A percentile compares a stretch with the other conserved stretches of the same genome.
phyloP scores from a whole-genome alignment of 2,329 filamentous ascomycete species.

The Aspergillus sp. region DNA sequence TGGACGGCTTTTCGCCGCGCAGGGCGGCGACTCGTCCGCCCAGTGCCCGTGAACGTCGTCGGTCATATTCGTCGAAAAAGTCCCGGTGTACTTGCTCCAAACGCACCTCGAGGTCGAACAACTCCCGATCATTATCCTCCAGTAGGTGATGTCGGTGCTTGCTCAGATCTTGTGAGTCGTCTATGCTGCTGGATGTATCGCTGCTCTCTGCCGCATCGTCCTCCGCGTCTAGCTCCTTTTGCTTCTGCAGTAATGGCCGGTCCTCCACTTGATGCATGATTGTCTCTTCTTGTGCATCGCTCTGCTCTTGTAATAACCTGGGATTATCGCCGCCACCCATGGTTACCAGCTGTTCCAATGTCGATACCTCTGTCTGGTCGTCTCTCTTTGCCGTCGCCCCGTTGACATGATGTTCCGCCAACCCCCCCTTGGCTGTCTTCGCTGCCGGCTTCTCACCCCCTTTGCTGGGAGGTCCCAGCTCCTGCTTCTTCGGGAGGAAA shows the following conservation, averaged over 20 bases:
- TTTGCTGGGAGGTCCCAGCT: constrained; percentile 52
- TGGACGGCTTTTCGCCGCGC: constrained; percentile 50
- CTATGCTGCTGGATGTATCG: constrained; percentile 45
- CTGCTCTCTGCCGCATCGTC: constrained; percentile 66
- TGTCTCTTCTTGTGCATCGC: constrained; percentile 81
- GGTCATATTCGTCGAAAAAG: constrained; percentile 84
- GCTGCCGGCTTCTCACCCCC: constrained; percentile 26
- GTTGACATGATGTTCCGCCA: constrained; percentile 34
- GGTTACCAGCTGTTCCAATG: constrained; percentile 73
- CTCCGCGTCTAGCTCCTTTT: constrained; percentile 85
- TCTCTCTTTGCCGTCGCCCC: constrained; percentile 32
- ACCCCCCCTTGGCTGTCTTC: constrained; percentile 28
- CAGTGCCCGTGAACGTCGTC: constrained; percentile 46
- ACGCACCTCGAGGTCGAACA: constrained; percentile 73
- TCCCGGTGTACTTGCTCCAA: constrained; percentile 72
- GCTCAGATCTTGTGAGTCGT: constrained; percentile 40
- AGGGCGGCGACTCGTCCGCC: constrained; percentile 53
- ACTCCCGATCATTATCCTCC: constrained; percentile 83
- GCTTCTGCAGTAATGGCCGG: constrained; percentile 84
- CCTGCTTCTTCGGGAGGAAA: constrained; percentile 79
- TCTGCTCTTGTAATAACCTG: constrained; percentile 70
- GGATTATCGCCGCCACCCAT: constrained; percentile 74
- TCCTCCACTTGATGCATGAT: constrained; percentile 88
- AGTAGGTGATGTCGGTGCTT: constrained; percentile 72
- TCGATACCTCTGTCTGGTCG: constrained; percentile 48